Base-by-base conservation (phyloP, 345 rosid species). In the Salix suchowensis region DNA sequence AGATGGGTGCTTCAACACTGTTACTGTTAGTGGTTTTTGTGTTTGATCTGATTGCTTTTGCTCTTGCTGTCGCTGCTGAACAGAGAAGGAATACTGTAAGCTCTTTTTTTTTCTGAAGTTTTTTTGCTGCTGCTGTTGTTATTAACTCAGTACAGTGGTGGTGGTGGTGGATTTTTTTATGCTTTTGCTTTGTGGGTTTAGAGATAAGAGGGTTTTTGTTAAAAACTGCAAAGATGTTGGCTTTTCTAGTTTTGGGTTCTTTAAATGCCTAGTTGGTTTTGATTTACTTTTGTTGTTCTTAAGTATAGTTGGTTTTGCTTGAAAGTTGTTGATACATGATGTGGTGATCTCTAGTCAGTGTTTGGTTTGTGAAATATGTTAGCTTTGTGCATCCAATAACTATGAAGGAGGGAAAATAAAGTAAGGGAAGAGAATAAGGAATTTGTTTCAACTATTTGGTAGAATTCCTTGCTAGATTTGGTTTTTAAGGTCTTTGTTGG, bases 1-100 rank as follows among this genome's bases (percentile, higher is more conserved):
- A 40, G 54, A 95, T 91, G 94, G 91, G 2, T 62, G 26, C 96
- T 79, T 93, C 96, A 1, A 82, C 84, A 39, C 82, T 89, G 79
- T 67, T 96, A 74, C 77, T 93, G 76, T 83, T 89, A 66, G 62
- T 83, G 58, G 94, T 92, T 46, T 93, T 93, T 82, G 80, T 89
- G 65, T 37, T 93, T 83, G 91, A 91, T 89, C 81, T 93, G 78
- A 76, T 93, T 67, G 96, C 99, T 78, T 96, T 93, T 82, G 91
- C 83, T n/a, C 93, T 96, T 73, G 97, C 99, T 70, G 94, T 96
- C 71, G 98, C 96, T 77, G 98, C 99, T 69, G 98, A 93, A 86
- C 98, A 91, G 81, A 88, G 98, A 68, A 87, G 98, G 80, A 89
- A 86, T 78, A 86, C 94, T 73, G 94, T 96, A 74, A 86, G 96